Evolutionary conservation across 208 protist species (phyloP).

Genomic region (Acanthamoeba comandoni): DNA sequence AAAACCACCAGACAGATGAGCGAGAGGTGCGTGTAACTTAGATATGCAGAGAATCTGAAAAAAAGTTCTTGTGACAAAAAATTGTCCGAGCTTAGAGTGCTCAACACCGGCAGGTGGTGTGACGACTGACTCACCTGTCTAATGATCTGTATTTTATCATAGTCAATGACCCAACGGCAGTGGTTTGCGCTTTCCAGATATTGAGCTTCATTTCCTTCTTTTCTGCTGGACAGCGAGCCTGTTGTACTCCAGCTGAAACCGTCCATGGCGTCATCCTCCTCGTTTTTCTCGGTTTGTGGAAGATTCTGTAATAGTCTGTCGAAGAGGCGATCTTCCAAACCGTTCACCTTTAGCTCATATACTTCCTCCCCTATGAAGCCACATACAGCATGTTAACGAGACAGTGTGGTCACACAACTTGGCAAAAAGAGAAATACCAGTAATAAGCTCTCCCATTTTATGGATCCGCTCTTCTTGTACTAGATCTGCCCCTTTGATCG

Average conservation of each 20-base stretch:
- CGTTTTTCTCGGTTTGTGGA: neutral
- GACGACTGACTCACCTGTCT: neutral
- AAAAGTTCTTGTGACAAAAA: too few relatives aligned
- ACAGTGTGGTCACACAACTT: too few relatives aligned
- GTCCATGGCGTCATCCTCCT: neutral
- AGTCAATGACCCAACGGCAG: conserved; percentile 63
- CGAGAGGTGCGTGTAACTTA: neutral
- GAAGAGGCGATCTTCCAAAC: conserved; percentile 52
- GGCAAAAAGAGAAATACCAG: too few relatives aligned
- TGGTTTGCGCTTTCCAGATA: conserved; percentile 45
- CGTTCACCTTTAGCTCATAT: conserved; percentile 36
- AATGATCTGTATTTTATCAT: neutral
- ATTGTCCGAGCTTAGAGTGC: too few relatives aligned
- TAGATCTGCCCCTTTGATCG: neutral
- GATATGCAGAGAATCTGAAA: neutral
- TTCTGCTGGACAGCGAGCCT: neutral
- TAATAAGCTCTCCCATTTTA: neutral
- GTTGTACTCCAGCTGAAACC: neutral
- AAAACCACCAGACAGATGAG: neutral
- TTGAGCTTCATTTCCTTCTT: conserved; percentile 8
- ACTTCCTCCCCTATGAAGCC: conserved; percentile 17
- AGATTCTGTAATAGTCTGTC: conserved; percentile 40
- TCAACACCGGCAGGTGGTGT: neutral
- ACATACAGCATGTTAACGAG: too few relatives aligned
- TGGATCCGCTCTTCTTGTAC: neutral